Percentiles rank a stretch among this genome's conserved stretches.
These are phyloP conservation scores for Melastoma candidum DNA, from an alignment of 441 rosid genomes.

Conservation along the genomic window DNA sequence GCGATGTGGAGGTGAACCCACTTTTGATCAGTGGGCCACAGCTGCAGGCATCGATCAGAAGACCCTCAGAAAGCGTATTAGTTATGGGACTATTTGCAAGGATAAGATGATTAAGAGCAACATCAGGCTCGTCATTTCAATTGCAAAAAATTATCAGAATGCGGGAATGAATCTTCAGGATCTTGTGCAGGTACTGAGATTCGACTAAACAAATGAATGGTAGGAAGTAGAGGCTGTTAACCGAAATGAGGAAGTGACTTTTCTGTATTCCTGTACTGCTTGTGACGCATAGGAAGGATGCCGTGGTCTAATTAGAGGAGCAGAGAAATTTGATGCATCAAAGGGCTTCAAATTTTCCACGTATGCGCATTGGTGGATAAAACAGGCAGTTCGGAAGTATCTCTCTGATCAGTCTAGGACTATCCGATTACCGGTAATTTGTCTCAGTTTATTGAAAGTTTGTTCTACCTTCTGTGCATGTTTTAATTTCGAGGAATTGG, in stretches of 20 bases:
- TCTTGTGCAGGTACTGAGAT: constrained; percentile 70
- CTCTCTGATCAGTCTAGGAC: constrained; percentile 81
- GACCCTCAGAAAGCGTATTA: constrained; percentile 58
- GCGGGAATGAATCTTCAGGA: constrained; percentile 87
- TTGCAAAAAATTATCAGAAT: constrained; percentile 84
- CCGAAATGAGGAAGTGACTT: constrained; percentile 2
- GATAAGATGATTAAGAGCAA: constrained; percentile 93
- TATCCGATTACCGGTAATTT: constrained; percentile 74
- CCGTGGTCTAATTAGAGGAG: constrained; percentile 77
- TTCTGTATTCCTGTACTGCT: background rate
- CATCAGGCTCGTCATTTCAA: constrained; percentile 86
- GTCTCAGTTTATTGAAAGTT: background rate
- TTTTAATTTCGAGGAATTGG: constrained; percentile 2
- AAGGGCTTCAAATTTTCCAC: constrained; percentile 95
- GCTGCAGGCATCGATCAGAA: constrained; percentile 79
- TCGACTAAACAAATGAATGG: too few relatives aligned
- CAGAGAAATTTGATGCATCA: constrained; percentile 90
- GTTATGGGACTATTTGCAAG: constrained; percentile 61
- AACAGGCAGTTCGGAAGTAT: constrained; percentile 77
- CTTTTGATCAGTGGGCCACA: constrained; percentile 83
- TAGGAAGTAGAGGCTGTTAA: constrained; percentile 3
- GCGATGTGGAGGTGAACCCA: constrained; percentile 61
- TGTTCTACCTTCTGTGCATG: background rate
- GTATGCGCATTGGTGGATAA: constrained; percentile 98
- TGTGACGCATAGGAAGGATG: constrained; percentile 66